Evolutionary conservation across 441 rosid genomes (phyloP).

Genomic region (Arabidopsis lyrata): DNA sequence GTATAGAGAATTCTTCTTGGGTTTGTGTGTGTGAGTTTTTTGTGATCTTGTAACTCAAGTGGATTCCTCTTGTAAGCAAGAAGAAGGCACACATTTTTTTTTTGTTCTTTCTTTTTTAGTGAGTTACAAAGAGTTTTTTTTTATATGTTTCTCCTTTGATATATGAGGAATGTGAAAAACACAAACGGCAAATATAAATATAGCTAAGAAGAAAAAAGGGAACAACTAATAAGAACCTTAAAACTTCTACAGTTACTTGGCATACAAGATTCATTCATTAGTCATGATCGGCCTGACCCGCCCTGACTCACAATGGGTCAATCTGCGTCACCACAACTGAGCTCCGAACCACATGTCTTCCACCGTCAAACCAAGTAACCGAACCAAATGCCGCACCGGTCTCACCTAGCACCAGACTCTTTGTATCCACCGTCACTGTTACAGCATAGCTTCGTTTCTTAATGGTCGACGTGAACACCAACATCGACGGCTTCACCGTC

Average conservation of each 20-base stretch:
- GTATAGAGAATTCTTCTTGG: neutral
- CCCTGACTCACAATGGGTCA: constrained; percentile 54
- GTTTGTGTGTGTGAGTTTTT: neutral
- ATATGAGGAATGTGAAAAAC: neutral
- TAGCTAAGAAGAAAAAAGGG: neutral
- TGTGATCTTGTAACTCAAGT: neutral
- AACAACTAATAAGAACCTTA: neutral
- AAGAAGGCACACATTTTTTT: neutral
- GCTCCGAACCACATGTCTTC: constrained; percentile 74
- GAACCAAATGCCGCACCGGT: constrained; percentile 76
- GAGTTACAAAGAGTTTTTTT: neutral
- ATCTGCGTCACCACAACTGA: constrained; percentile 65
- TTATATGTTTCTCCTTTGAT: neutral
- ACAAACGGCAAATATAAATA: neutral
- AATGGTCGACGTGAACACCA: constrained; percentile 54
- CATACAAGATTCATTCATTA: constrained; percentile 8
- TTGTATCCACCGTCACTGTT: constrained; percentile 58
- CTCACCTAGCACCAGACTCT: constrained; percentile 54
- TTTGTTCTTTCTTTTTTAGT: too few relatives aligned
- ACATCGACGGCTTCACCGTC: constrained; percentile 59
- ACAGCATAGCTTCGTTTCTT: constrained; percentile 64
- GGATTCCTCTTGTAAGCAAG: neutral
- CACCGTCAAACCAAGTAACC: constrained; percentile 71
- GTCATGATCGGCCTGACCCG: constrained; percentile 41
- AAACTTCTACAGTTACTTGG: constrained; percentile 28